phyloP scores from a whole-genome alignment of 805 yeast genomes.

The Pichia cabralensis region DNA sequence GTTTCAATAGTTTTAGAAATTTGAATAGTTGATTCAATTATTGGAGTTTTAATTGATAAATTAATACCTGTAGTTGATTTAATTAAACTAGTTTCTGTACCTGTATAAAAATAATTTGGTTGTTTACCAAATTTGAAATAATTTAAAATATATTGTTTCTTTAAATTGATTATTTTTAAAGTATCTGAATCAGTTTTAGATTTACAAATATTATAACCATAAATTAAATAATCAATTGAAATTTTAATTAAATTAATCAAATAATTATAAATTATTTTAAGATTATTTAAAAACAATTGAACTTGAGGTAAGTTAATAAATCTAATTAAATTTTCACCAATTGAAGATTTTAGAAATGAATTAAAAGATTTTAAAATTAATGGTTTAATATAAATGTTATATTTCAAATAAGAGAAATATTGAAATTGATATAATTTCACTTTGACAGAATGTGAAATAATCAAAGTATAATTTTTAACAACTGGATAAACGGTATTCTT shows the following conservation, averaged over 20 bases:
- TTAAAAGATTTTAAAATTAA: conserved; percentile 6
- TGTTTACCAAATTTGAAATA: too few species aligned
- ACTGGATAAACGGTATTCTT: conserved; percentile 13
- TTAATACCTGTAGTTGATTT: conserved; percentile 5
- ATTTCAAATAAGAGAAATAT: conserved; percentile 11
- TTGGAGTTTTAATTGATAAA: conserved; percentile 12
- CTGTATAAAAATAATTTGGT: too few species aligned
- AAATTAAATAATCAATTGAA: conserved; percentile 9
- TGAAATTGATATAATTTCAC: conserved; percentile 7
- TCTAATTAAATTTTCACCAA: conserved; percentile 15
- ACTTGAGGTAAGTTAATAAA: conserved; percentile 11
- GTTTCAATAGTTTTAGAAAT: conserved; percentile 3
- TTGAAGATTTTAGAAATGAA: conserved; percentile 11
- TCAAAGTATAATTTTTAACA: not conserved
- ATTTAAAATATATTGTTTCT: too few species aligned
- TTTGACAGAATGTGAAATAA: conserved; percentile 4
- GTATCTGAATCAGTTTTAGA: conserved; percentile 19
- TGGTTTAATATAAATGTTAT: conserved; percentile 19
- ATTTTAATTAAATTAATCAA: conserved; percentile 6
- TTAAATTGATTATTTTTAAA: conserved; percentile 21
- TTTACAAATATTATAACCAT: conserved; percentile 14
- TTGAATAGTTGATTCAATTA: conserved; percentile 1
- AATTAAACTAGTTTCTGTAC: too few species aligned
- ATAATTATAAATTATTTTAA: conserved; percentile 1
- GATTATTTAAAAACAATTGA: not conserved